A percentile compares a stretch with the other conserved stretches of the same genome.
phyloP scores from a whole-genome alignment of 2,329 filamentous ascomycete genomes.

The Madurella fahalii region DNA sequence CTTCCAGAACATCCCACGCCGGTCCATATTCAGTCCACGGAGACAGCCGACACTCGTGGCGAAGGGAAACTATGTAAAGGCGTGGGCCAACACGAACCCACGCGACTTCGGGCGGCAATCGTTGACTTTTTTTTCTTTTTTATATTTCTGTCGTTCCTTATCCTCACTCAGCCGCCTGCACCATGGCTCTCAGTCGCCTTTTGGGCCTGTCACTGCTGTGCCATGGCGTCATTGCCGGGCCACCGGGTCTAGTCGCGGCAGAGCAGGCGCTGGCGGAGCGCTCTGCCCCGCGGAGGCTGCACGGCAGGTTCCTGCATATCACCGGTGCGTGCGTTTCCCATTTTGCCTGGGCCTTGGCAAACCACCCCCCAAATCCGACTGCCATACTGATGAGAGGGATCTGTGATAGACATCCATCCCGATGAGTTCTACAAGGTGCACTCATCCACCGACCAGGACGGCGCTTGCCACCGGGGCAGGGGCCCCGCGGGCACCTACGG shows the following conservation, averaged over 20 bases:
- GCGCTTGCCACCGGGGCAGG: constrained; percentile 73
- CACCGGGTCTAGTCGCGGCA: constrained; percentile 16
- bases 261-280: constrained; percentile 4
- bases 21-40: background rate
- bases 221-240: constrained; percentile 31
- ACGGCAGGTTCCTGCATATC: constrained; percentile 80
- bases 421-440: constrained; percentile 82
- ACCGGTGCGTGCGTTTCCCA: constrained; percentile 57
- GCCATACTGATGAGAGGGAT: constrained; percentile 4
- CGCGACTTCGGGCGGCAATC: background rate
- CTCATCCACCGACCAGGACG: constrained; percentile 62
- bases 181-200: constrained; percentile 23
- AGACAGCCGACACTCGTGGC: background rate
- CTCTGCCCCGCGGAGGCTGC: constrained; percentile 45
- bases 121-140: constrained; percentile 1
- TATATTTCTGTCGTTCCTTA: constrained; percentile 1
- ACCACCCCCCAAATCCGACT: constrained; percentile 1
- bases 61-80: constrained; percentile 10
- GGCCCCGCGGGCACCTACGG: constrained; percentile 79
- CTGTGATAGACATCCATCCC: constrained; percentile 74
- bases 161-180: background rate
- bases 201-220: constrained; percentile 29
- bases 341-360: background rate
- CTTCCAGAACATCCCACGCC: background rate
- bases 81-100: constrained; percentile 2